Base-by-base conservation (phyloP, 306 rosid species). In the Dryas alaskensis region DNA sequence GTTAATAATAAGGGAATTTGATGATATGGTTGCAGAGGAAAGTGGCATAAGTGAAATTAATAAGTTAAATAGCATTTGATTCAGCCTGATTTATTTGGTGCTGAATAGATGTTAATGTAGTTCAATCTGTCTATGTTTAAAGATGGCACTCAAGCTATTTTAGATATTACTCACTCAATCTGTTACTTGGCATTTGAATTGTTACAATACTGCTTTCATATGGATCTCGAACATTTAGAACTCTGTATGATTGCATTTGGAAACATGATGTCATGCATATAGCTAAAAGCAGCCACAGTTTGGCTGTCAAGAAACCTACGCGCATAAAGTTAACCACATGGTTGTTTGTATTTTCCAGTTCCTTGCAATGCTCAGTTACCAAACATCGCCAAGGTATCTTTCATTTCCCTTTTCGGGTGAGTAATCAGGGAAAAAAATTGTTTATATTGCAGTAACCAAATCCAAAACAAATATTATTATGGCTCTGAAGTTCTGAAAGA, bases 21-120 rank as follows among this genome's bases (percentile, higher is more conserved):
- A 57, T 72, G 69, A 65, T 64, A 63, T 14, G 11, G 73, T 57
- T 73, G 75, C n/a, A 51, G 58, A 46, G 42, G 39, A 73, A 50
- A 40, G 65, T 17, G n/a, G 59, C 22, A 27, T 46, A 73, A 64
- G 43, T n/a, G 52, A 27, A 42, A 12, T 64, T 27, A 10, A 72
- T 60, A n/a, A 9, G 39, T n/a, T 17, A n/a, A 50, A 53, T 2
- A 45, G 6, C 7, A 10, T n/a, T 47, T 60, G 2, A 69, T 16
- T 37, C 31, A 10, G 67, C 64, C 27, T 61, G 11, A 37, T 40
- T 52, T 47, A 49, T 52, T 17, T 53, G 22, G 13, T 50, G 42
- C 49, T 47, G 60, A 44, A 12, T 22, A 49, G 17, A 68, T 17
- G 45, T 13, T 68, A 22, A 37, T 49, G 61, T 65, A 37, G 68